These are phyloP conservation scores for Leucaena leucocephala DNA, from an alignment of 306 rosid species.

Conservation along the genomic window DNA sequence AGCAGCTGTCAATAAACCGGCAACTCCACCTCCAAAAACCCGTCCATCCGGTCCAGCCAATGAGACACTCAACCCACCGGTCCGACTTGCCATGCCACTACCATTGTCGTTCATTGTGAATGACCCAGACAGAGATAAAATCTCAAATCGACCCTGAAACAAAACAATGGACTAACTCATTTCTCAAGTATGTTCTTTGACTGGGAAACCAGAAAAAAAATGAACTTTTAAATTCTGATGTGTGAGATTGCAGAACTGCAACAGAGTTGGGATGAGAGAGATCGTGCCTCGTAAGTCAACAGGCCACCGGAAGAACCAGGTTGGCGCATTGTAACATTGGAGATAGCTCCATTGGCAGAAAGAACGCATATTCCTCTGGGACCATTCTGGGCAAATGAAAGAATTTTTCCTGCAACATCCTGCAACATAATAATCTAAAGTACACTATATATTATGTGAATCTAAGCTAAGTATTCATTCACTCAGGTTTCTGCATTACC, in stretches of 20 bases:
- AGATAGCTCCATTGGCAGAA: constrained; percentile 81
- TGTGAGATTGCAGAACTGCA: neutral
- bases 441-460: neutral
- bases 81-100: constrained; percentile 50
- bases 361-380: constrained; percentile 75
- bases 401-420: constrained; percentile 79
- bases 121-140: constrained; percentile 76
- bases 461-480: neutral
- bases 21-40: constrained; percentile 76
- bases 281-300: constrained; percentile 77
- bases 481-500: constrained; percentile 46
- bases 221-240: neutral
- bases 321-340: constrained; percentile 75
- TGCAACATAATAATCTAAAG: constrained; percentile 37
- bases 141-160: constrained; percentile 86
- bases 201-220: neutral
- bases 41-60: constrained; percentile 83
- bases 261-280: neutral
- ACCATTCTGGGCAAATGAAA: constrained; percentile 64
- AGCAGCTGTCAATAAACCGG: constrained; percentile 79
- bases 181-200: constrained; percentile 12
- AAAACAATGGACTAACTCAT: neutral
- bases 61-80: constrained; percentile 74
- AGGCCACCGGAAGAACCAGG: constrained; percentile 71
- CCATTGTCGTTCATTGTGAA: constrained; percentile 46